A percentile compares a stretch with the other conserved stretches of the same genome.
phyloP scores from a whole-genome alignment of 2,329 filamentous ascomycete species.

The Hypoxylon sp. region DNA sequence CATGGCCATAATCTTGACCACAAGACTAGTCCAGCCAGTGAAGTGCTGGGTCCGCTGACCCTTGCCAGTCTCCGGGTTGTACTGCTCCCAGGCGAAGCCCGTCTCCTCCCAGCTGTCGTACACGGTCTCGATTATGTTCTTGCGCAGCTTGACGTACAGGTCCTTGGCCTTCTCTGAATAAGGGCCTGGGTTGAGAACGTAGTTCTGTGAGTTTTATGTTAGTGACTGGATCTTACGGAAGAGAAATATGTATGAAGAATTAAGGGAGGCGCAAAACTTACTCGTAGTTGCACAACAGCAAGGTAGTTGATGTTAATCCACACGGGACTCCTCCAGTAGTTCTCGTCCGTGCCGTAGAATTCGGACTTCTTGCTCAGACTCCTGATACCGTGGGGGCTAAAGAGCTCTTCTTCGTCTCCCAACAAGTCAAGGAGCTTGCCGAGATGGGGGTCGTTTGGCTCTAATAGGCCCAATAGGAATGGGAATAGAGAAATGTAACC shows the following conservation, averaged over 20 bases:
- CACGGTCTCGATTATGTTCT: conserved; percentile 90
- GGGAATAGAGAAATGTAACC: conserved; percentile 96
- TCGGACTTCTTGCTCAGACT: conserved; percentile 88
- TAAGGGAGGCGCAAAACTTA: conserved; percentile 62
- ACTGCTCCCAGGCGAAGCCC: conserved; percentile 99
- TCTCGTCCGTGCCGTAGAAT: conserved; percentile 91
- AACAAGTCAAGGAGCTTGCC: conserved; percentile 83
- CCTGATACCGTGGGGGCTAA: conserved; percentile 88
- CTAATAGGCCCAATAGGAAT: conserved; percentile 86
- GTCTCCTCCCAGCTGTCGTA: conserved; percentile 90
- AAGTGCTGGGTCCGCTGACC: conserved; percentile 99
- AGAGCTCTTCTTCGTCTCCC: conserved; percentile 86
- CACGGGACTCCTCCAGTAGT: conserved; percentile 95
- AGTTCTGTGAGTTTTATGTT: conserved; percentile 63
- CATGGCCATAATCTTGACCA: conserved; percentile 98
- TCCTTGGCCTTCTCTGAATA: conserved; percentile 77
- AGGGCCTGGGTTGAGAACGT: conserved; percentile 76
- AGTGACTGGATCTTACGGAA: conserved; percentile 15
- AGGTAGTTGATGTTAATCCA: conserved; percentile 99
- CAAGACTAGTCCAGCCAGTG: conserved; percentile 98
- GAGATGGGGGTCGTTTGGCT: conserved; percentile 79
- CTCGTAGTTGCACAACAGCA: conserved; percentile 81
- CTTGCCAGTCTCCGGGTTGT: conserved; percentile 90
- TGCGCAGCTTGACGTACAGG: conserved; percentile 82
- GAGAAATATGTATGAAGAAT: neutral